Percentiles rank a stretch among this genome's conserved stretches.
phyloP scores from a whole-genome alignment of 108 stramenopile species.

The Fragilaria radians region DNA sequence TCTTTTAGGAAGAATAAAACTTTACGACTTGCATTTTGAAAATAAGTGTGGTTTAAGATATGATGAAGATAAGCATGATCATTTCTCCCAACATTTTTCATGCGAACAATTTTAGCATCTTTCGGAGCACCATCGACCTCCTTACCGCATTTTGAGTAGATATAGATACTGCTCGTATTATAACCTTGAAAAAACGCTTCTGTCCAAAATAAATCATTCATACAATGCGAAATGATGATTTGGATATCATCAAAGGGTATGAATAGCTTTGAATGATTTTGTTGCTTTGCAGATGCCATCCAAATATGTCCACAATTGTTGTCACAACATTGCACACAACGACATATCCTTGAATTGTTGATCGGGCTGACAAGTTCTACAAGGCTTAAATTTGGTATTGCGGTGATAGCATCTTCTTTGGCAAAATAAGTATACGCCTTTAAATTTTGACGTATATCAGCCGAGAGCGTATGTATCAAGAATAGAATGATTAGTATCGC shows the following conservation, averaged over 20 bases:
- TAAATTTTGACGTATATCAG: too few species aligned
- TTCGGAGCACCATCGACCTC: constrained; percentile 18
- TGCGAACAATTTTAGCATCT: constrained; percentile 5
- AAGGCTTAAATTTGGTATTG: too few species aligned
- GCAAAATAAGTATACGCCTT: too few species aligned
- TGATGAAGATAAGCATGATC: constrained; percentile 38
- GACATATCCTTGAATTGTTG: too few species aligned
- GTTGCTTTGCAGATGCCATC: too few species aligned
- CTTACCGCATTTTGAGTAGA: constrained; percentile 27
- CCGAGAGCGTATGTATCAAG: too few species aligned
- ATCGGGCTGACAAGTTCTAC: too few species aligned
- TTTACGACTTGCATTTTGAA: constrained; percentile 6
- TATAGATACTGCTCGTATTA: constrained; percentile 12
- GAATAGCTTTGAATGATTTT: too few species aligned
- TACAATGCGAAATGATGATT: constrained; percentile 5
- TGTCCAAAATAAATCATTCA: constrained; percentile 2
- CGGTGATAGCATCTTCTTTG: too few species aligned
- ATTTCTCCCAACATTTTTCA: constrained; percentile 34
- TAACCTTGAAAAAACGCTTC: constrained; percentile 8
- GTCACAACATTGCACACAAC: too few species aligned
- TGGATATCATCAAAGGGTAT: not conserved
- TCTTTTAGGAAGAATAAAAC: constrained; percentile 29
- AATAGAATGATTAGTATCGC: too few species aligned
- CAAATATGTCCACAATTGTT: too few species aligned
- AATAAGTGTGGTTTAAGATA: constrained; percentile 8